phyloP scores from a whole-genome alignment of 2,329 filamentous ascomycete species.

The Clonostachys sp. region DNA sequence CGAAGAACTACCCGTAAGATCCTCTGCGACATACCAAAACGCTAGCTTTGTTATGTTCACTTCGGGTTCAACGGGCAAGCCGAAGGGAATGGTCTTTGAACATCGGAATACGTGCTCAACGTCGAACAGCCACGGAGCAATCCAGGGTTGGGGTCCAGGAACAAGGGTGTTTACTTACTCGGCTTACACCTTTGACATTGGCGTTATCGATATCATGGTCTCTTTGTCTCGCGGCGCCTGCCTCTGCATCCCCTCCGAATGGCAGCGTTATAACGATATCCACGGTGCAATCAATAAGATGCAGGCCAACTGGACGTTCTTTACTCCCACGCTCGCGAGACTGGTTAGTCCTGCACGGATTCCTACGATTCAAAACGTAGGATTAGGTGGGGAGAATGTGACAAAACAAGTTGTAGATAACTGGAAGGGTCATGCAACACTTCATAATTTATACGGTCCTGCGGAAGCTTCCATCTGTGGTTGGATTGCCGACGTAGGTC shows the following conservation, averaged over 20 bases:
- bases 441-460: constrained; percentile 34
- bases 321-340: neutral
- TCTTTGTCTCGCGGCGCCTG: constrained; percentile 33
- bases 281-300: constrained; percentile 2
- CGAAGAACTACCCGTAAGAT: neutral
- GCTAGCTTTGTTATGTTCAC: constrained; percentile 12
- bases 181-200: constrained; percentile 41
- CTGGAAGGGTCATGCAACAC: constrained; percentile 15
- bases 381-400: constrained; percentile 4
- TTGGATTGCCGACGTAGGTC: neutral
- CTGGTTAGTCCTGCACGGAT: neutral
- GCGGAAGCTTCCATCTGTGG: constrained; percentile 27
- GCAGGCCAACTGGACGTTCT: constrained; percentile 3
- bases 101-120: constrained; percentile 6
- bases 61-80: constrained; percentile 10
- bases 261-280: constrained; percentile 16
- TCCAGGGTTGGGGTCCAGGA: neutral
- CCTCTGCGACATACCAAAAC: neutral
- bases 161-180: constrained; percentile 38
- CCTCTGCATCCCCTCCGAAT: constrained; percentile 31
- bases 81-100: constrained; percentile 12
- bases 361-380: constrained; percentile 1
- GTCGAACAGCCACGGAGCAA: constrained; percentile 27
- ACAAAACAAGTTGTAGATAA: constrained; percentile 2
- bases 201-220: constrained; percentile 37